phyloP scores from a whole-genome alignment of 306 rosid genomes.

The Boehmeria nivea region DNA sequence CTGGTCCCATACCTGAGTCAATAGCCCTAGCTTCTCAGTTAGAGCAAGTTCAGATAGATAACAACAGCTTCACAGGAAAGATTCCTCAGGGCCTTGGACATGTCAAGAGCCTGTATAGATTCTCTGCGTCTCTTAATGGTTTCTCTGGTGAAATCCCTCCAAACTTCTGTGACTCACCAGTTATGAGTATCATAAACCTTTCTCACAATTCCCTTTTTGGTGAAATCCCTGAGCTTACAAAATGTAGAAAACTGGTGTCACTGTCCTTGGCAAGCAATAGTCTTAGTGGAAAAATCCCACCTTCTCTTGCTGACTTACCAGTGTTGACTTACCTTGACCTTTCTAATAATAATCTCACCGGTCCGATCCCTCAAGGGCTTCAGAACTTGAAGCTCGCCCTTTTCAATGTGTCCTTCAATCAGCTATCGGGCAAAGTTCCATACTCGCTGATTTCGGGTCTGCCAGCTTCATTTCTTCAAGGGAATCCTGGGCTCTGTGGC shows the following conservation, averaged over 20 bases:
- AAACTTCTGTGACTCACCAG: slow-evolving; percentile 90
- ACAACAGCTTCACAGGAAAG: slow-evolving; percentile 56
- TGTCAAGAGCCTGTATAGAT: slow-evolving; percentile 77
- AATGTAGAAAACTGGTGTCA: slow-evolving; percentile 79
- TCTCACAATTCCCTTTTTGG: slow-evolving; percentile 88
- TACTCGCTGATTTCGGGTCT: slow-evolving; percentile 75
- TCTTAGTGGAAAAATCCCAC: slow-evolving; percentile 63
- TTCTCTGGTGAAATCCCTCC: slow-evolving; percentile 77
- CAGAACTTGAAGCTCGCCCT: slow-evolving; percentile 95
- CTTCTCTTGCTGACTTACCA: slow-evolving; percentile 73
- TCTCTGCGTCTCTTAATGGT: slow-evolving; percentile 77
- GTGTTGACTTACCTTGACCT: slow-evolving; percentile 94
- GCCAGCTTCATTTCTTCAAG: slow-evolving; percentile 94
- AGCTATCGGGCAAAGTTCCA: slow-evolving; percentile 83
- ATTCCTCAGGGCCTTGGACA: slow-evolving; percentile 76
- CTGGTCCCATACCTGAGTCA: slow-evolving; percentile 79
- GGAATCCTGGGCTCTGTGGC: slow-evolving; percentile 84
- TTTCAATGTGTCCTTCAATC: slow-evolving; percentile 86
- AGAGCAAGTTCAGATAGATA: slow-evolving; percentile 96
- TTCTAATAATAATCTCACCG: slow-evolving; percentile 86
- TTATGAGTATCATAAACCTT: slow-evolving; percentile 86
- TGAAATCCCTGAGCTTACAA: slow-evolving; percentile 59
- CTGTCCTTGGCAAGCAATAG: slow-evolving; percentile 77
- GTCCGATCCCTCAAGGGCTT: slow-evolving; percentile 78
- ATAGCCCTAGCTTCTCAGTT: slow-evolving; percentile 67